phyloP scores from a whole-genome alignment of 202 grass and related monocot species.

The Eragrostis tef region DNA sequence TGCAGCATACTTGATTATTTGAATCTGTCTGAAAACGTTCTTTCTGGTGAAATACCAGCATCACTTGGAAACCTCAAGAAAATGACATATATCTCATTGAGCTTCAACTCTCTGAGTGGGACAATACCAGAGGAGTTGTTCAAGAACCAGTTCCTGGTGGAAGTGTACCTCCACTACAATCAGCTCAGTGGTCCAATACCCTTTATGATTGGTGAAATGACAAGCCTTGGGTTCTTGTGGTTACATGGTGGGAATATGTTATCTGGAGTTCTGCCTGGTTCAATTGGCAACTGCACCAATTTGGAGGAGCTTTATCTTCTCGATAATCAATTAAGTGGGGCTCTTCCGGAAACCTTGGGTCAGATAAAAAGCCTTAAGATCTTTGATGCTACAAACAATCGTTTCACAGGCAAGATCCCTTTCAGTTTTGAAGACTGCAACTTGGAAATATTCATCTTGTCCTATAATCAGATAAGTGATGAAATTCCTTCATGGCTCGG shows the following conservation, averaged over 20 bases:
- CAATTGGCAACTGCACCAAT: constrained; percentile 67
- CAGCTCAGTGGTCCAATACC: constrained; percentile 62
- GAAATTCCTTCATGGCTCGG: constrained; percentile 60
- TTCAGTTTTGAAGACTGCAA: constrained; percentile 60
- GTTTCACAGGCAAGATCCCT: constrained; percentile 54
- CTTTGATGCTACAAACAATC: constrained; percentile 59
- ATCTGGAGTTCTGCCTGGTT: constrained; percentile 61
- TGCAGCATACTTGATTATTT: constrained; percentile 61
- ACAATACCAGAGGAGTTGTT: constrained; percentile 63
- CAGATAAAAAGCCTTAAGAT: constrained; percentile 49
- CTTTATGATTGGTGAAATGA: constrained; percentile 46
- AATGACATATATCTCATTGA: constrained; percentile 49
- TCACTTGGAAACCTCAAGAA: constrained; percentile 58
- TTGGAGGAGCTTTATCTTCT: constrained; percentile 62
- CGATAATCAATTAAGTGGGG: constrained; percentile 67
- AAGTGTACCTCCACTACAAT: constrained; percentile 59
- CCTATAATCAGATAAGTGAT: constrained; percentile 58
- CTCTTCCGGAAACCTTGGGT: constrained; percentile 61
- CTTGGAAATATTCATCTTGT: constrained; percentile 57
- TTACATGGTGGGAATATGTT: constrained; percentile 44
- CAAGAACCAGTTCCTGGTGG: constrained; percentile 47
- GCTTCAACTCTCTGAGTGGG: constrained; percentile 53
- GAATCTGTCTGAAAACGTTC: constrained; percentile 56
- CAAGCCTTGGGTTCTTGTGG: constrained; percentile 56
- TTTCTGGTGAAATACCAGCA: constrained; percentile 72